Base-by-base conservation (phyloP, 176 grass and related monocot species). In the Rhynchospora pubera region DNA sequence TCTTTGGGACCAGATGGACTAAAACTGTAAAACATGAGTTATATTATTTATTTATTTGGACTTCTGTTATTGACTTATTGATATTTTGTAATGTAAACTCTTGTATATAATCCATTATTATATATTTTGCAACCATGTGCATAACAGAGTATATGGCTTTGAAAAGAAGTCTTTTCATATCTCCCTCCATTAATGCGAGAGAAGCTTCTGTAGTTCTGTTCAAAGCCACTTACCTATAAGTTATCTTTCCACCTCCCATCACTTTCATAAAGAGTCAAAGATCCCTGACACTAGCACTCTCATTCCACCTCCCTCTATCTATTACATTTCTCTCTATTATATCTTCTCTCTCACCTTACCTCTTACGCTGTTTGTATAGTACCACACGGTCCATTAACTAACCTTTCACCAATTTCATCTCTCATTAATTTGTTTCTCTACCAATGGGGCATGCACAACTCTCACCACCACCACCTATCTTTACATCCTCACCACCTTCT, bases 251-350 rank as follows among this genome's bases (percentile, higher is more conserved):
- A 59, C 76, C 11, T 42, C 46, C 24, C 58, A 21, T 39, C 30
- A 28, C 53, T 79, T 52, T 1, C 48, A 34, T 57, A 12, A 26
- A 18, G 76, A 79, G 76, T 79, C 76, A 79, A 79, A 79, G 50
- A 79, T 79, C 76, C 15, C 76, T 79, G 76, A 79, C 76, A 79
- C 23, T 18, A 43, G n/a, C 46, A 60, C 76, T 57, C 32, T 39
- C 18, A 55, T n/a, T 79, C 50, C 52, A 56, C 50, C 18, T 79
- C 76, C 59, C 50, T 56, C 55, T 10, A 10, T 60, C 45, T 5
- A 24, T 9, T 58, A 0, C 53, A 44, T 44, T 28, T 28, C 26
- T 28, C 26, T 28, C 26, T 28, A 28, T 28, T 28, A 28, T 28
- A 28, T 28, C 53, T 79, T 60, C 15, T 79, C 76, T 79, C 19